phyloP scores from a whole-genome alignment of 768 basidiomycete species.

The Mycena alexandri region DNA sequence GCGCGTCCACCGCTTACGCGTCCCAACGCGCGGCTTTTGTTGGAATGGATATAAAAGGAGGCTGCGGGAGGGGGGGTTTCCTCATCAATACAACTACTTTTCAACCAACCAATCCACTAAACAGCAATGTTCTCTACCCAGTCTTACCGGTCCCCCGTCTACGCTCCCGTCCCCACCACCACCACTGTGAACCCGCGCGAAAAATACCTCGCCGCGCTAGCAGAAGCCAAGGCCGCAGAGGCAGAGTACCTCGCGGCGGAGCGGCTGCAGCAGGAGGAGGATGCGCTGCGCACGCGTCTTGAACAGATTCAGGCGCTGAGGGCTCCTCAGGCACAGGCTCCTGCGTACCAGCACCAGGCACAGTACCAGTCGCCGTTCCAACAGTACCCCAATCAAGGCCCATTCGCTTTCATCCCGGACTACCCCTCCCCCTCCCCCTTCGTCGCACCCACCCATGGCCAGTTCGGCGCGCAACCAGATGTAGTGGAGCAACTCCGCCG shows the following conservation, averaged over 20 bases:
- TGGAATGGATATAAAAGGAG: constrained; percentile 39
- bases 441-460: background rate
- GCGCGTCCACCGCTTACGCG: constrained; percentile 35
- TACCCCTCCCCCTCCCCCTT: background rate
- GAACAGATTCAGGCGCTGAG: constrained; percentile 42
- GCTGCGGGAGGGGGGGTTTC: background rate
- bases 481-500: constrained; percentile 29
- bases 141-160: constrained; percentile 17
- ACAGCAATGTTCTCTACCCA: background rate
- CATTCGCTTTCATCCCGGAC: constrained; percentile 1
- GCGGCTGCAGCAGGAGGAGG: constrained; percentile 49
- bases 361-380: too few species aligned
- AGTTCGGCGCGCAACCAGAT: constrained; percentile 4
- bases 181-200: constrained; percentile 43
- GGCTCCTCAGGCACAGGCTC: too few species aligned
- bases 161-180: constrained; percentile 13
- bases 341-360: constrained; percentile 4
- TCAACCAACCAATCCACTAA: constrained; percentile 7
- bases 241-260: constrained; percentile 52
- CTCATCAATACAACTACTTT: constrained; percentile 11
- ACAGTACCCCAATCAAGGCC: too few species aligned
- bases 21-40: constrained; percentile 41
- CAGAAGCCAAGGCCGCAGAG: constrained; percentile 53
- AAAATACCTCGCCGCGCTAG: constrained; percentile 53
- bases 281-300: constrained; percentile 43